Conservation (phyloP, 805 yeast species). For the Candida maltosa region DNA sequence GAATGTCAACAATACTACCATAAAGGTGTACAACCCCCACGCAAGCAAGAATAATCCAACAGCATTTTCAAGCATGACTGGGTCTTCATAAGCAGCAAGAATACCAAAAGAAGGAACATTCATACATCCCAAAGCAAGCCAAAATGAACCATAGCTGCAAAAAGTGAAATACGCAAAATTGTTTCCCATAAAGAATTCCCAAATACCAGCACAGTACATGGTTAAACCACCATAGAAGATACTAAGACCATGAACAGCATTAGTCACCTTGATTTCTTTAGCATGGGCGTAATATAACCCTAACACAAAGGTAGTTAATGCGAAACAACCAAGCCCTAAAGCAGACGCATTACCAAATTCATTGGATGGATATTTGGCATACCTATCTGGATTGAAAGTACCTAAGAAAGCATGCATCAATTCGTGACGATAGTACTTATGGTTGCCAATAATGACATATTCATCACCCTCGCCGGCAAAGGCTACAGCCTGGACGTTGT, state of each 20-base stretch:
- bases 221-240: slow-evolving; percentile 61
- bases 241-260: slow-evolving; percentile 54
- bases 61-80: slow-evolving; percentile 43
- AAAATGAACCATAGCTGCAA: slow-evolving; percentile 63
- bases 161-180: slow-evolving; percentile 68
- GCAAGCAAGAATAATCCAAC: slow-evolving; percentile 58
- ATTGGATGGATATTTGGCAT: neutral
- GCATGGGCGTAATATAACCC: slow-evolving; percentile 55
- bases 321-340: slow-evolving; percentile 57
- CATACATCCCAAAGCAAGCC: slow-evolving; percentile 64
- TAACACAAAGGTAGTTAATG: slow-evolving; percentile 58
- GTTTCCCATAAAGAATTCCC: slow-evolving; percentile 61
- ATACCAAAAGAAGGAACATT: slow-evolving; percentile 60
- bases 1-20: slow-evolving; percentile 50
- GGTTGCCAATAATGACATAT: slow-evolving; percentile 25
- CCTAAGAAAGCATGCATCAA: slow-evolving; percentile 8
- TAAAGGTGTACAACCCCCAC: slow-evolving; percentile 61
- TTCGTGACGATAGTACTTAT: slow-evolving; percentile 21
- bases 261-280: slow-evolving; percentile 48
- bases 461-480: slow-evolving; percentile 32
- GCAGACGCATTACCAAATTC: slow-evolving; percentile 63
- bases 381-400: slow-evolving; percentile 6
- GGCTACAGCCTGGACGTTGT: no score
- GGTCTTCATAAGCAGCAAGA: slow-evolving; percentile 43
- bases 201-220: slow-evolving; percentile 61